Evolutionary conservation across 495 filamentous ascomycete genomes (phyloP).

Genomic region (Penicillium pulvis): DNA sequence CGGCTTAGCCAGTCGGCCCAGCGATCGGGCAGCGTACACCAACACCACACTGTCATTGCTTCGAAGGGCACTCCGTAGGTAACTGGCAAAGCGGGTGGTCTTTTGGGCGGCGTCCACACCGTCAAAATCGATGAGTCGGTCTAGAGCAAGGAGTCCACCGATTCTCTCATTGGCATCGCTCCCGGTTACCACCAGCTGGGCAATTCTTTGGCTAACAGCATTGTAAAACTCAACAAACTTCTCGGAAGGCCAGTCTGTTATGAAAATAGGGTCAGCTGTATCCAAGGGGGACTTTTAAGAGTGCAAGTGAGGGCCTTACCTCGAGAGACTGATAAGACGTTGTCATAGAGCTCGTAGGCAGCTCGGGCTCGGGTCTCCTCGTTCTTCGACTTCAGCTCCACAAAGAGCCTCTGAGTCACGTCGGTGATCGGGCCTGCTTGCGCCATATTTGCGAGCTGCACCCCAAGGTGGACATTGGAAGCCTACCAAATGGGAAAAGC

Average conservation of each 20-base stretch:
- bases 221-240: slow-evolving; percentile 80
- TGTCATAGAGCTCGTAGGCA: slow-evolving; percentile 55
- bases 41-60: slow-evolving; percentile 88
- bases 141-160: slow-evolving; percentile 88
- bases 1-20: slow-evolving; percentile 87
- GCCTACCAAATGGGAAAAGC: slow-evolving; percentile 38
- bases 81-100: slow-evolving; percentile 88
- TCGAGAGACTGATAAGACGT: slow-evolving; percentile 52
- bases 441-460: slow-evolving; percentile 49
- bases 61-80: slow-evolving; percentile 81
- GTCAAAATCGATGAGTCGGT: slow-evolving; percentile 91
- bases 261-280: slow-evolving; percentile 11
- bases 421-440: slow-evolving; percentile 52
- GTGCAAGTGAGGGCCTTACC: slow-evolving; percentile 31
- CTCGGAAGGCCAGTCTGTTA: slow-evolving; percentile 71
- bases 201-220: slow-evolving; percentile 73
- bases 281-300: background rate
- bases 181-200: slow-evolving; percentile 72
- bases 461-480: slow-evolving; percentile 51
- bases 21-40: slow-evolving; percentile 79
- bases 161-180: slow-evolving; percentile 84
- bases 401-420: slow-evolving; percentile 50
- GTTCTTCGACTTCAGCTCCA: slow-evolving; percentile 56
- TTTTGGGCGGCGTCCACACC: slow-evolving; percentile 93
- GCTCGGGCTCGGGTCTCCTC: slow-evolving; percentile 52